Base-by-base conservation (phyloP, 2,329 filamentous ascomycete genomes). In the Emmonsia crescens region DNA sequence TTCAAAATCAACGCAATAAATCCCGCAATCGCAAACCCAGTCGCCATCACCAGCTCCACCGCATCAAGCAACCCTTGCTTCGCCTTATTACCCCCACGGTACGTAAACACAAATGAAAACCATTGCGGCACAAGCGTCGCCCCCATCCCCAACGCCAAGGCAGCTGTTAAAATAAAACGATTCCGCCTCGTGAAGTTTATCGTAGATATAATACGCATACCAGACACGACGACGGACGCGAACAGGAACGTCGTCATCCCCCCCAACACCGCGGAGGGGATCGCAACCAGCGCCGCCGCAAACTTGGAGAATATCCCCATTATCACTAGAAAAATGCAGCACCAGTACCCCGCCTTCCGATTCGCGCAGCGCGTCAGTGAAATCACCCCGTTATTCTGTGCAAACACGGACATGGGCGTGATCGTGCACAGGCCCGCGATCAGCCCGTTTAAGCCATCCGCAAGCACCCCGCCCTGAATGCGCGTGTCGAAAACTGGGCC, bases 1-100 rank as follows among this genome's bases (percentile, higher is more conserved):
- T 96, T 96, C 57, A 96, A 78, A 27, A 89, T 73, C 70, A 94
- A 80, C 58, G 85, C 85, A 48, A 92, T 71, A 29, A 91, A 82
- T 0, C 89, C 91, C 0, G 89, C 87, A 24, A 96, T 79, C 1
- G 76, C 76, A 51, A 79, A 79, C 0, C 76, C 77, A 29, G 77
- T 91, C 75, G 88, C 83, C 83, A 91, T 86, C 62, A 91, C 79
- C 48, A 92, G 77, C 4, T 82, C 80, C 62, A 91, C 74, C 10
- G 76, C 76, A 61, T 78, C 71, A 38, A 78, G 69, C 61, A 79
- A 70, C 1, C 77, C 77, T 73, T 89, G 88, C 71, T 92, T 85
- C 38, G 87, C 81, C 72, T 85, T 86, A 77, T 92, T 92, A 71
- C 72, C 66, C 6, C 77, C 77, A 0, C 63, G 58, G 57, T 79